These are phyloP conservation scores for Talaromyces stipitatus DNA, from an alignment of 495 filamentous ascomycete genomes.

Conservation along the genomic window DNA sequence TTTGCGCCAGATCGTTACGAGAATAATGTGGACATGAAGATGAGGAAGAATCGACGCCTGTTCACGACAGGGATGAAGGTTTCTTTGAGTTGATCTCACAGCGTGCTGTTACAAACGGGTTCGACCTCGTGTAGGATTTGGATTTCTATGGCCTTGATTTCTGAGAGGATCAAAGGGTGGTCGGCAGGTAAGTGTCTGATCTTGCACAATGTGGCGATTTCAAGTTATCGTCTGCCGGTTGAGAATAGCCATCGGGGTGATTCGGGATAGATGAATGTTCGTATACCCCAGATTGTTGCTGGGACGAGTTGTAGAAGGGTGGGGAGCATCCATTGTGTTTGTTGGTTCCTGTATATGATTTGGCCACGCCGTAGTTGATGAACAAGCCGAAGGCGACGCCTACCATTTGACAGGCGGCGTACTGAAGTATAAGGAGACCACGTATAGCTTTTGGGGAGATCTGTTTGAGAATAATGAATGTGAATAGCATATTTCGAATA, in stretches of 20 bases:
- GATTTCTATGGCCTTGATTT: slow-evolving; percentile 50
- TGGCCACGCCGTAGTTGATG: slow-evolving; percentile 49
- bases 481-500: neutral
- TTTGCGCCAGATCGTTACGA: slow-evolving; percentile 24
- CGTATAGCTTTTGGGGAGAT: slow-evolving; percentile 60
- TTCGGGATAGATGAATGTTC: slow-evolving; percentile 50
- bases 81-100: slow-evolving; percentile 54
- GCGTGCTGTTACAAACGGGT: slow-evolving; percentile 41
- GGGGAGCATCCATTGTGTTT: slow-evolving; percentile 56
- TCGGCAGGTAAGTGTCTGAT: slow-evolving; percentile 40
- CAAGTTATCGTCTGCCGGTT: slow-evolving; percentile 53
- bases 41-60: slow-evolving; percentile 45
- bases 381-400: slow-evolving; percentile 57
- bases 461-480: slow-evolving; percentile 12
- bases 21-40: slow-evolving; percentile 19
- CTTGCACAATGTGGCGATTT: slow-evolving; percentile 38
- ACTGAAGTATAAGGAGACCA: slow-evolving; percentile 55
- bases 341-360: slow-evolving; percentile 35
- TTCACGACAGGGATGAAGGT: slow-evolving; percentile 55
- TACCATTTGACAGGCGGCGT: slow-evolving; percentile 51
- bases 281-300: slow-evolving; percentile 44
- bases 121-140: slow-evolving; percentile 55
- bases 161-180: slow-evolving; percentile 51
- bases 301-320: slow-evolving; percentile 55
- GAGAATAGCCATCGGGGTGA: slow-evolving; percentile 59